Percentiles rank a stretch among this genome's conserved stretches.
These are phyloP conservation scores for Solanum dulcamara DNA, from an alignment of 257 asterid species.

Conservation along the genomic window DNA sequence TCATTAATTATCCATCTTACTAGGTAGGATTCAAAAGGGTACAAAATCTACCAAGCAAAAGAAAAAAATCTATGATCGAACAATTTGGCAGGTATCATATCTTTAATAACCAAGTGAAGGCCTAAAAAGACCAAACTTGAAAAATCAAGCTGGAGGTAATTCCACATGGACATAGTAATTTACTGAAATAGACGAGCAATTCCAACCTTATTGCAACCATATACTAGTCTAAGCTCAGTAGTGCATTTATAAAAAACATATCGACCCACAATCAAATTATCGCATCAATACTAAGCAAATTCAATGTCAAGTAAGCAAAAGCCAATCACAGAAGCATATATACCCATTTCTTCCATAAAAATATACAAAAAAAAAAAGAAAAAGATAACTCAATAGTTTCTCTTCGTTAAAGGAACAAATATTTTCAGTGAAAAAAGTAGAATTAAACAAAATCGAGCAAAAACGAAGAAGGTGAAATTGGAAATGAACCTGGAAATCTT, in stretches of 20 bases:
- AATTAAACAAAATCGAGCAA: neutral
- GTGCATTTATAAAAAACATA: neutral
- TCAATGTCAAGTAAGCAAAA: neutral
- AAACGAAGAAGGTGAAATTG: neutral
- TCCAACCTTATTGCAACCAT: neutral
- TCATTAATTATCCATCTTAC: neutral
- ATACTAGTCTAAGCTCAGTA: neutral
- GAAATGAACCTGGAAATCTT: neutral
- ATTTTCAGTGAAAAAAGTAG: neutral
- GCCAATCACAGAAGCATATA: neutral
- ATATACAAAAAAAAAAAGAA: too few species aligned
- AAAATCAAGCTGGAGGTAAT: neutral
- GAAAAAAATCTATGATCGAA: neutral
- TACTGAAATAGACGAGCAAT: neutral
- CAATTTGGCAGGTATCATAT: neutral
- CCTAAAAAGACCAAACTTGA: neutral
- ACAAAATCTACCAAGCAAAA: neutral
- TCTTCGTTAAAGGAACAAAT: neutral
- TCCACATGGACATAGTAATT: neutral
- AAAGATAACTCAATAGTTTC: neutral
- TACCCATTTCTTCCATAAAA: neutral
- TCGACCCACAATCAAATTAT: neutral
- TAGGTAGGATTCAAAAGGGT: neutral
- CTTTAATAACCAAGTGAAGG: neutral
- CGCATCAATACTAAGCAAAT: neutral